Percentiles rank a stretch among this genome's conserved stretches.
phyloP scores from a whole-genome alignment of 345 rosid genomes.

The Diplotaxis tenuifolia region DNA sequence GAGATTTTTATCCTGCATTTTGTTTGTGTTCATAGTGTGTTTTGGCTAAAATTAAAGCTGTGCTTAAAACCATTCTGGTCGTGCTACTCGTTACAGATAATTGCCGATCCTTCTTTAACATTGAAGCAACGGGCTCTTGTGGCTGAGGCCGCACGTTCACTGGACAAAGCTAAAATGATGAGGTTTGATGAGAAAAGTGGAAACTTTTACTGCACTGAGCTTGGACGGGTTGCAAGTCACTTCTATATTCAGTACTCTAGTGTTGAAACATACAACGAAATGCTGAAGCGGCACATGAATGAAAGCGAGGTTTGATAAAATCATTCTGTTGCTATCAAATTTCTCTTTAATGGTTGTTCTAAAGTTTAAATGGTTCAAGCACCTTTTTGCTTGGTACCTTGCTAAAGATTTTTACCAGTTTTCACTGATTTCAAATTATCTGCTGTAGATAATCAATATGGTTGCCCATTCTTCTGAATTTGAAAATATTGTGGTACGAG shows the following conservation, averaged over 20 bases:
- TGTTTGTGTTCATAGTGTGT: conserved; percentile 1
- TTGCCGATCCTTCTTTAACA: conserved; percentile 85
- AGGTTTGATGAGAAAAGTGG: conserved; percentile 99
- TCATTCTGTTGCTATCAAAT: conserved; percentile 18
- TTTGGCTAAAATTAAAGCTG: conserved; percentile 2
- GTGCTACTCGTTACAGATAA: conserved; percentile 51
- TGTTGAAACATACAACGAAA: conserved; percentile 95
- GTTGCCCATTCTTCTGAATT: conserved; percentile 97
- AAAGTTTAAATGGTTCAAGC: background rate
- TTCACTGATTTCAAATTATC: conserved; percentile 23
- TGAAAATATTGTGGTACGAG: conserved; percentile 94
- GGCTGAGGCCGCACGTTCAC: conserved; percentile 94
- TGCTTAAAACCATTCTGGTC: conserved; percentile 21
- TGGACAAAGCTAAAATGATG: conserved; percentile 99
- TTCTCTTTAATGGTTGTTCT: conserved; percentile 5
- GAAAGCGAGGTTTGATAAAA: conserved; percentile 74
- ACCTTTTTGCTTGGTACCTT: conserved; percentile 13
- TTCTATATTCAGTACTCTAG: conserved; percentile 96
- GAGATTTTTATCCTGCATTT: conserved; percentile 8
- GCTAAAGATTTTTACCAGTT: background rate
- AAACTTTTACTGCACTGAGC: conserved; percentile 94
- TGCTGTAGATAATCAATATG: conserved; percentile 80
- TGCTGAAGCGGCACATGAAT: conserved; percentile 89
- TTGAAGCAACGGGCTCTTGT: conserved; percentile 86
- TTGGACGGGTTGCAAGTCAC: conserved; percentile 99